These are phyloP conservation scores for Chytriomyces confervae DNA, from an alignment of 192 early-diverging fungal genomes.

Conservation along the genomic window DNA sequence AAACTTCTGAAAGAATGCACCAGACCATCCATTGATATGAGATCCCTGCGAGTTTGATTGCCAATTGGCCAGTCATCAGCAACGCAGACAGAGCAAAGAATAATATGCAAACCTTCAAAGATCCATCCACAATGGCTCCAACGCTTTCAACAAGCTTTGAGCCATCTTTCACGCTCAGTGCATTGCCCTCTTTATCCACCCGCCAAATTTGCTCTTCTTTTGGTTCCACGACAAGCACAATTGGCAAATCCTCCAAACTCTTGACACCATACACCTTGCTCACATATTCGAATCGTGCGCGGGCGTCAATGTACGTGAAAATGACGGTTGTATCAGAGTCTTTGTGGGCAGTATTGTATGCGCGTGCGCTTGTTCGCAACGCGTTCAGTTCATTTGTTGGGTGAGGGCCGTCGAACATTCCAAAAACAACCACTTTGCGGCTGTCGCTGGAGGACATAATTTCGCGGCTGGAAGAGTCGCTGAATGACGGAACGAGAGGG, in stretches of 20 bases:
- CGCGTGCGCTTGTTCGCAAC: conserved; percentile 14
- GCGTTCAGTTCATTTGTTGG: background rate
- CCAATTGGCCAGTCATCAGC: background rate
- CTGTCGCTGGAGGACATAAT: conserved; percentile 53
- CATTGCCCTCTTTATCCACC: conserved; percentile 10
- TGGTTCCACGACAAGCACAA: conserved; percentile 29
- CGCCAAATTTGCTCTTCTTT: conserved; percentile 21
- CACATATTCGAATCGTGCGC: conserved; percentile 19
- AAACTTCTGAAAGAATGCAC: conserved; percentile 12
- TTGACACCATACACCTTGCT: conserved; percentile 33
- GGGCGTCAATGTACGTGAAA: conserved; percentile 32
- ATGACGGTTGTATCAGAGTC: conserved; percentile 3
- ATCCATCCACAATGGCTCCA: conserved; percentile 8
- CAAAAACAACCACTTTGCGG: conserved; percentile 67
- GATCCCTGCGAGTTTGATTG: background rate
- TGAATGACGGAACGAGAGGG: conserved; percentile 60
- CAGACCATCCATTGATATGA: conserved; percentile 27
- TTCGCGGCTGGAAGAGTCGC: conserved; percentile 65
- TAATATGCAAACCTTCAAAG: conserved; percentile 4
- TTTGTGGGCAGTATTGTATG: background rate
- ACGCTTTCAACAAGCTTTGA: conserved; percentile 11
- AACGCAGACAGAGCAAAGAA: background rate
- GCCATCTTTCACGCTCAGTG: background rate
- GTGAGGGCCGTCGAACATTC: conserved; percentile 52
- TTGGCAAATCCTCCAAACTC: conserved; percentile 17